Evolutionary conservation across 768 basidiomycete species (phyloP).

Genomic region (Leccinum subtestaceum): DNA sequence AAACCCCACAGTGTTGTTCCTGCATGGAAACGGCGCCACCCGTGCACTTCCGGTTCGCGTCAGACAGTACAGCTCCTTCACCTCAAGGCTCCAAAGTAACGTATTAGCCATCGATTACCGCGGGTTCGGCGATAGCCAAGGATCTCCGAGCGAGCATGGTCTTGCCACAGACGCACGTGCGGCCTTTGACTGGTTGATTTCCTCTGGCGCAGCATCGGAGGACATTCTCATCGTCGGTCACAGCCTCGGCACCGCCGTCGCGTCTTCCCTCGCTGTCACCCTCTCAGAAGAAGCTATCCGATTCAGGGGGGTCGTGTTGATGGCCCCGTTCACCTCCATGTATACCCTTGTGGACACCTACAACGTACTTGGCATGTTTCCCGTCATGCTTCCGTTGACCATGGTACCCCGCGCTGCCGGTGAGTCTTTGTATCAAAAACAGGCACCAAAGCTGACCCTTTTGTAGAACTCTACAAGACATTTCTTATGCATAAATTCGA

Average conservation of each 20-base stretch:
- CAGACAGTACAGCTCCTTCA: conserved; percentile 62
- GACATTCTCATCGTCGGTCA: conserved; percentile 80
- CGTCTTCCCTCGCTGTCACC: conserved; percentile 45
- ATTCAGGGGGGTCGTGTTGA: conserved; percentile 48
- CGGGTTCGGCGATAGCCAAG: conserved; percentile 86
- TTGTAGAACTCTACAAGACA: conserved; percentile 51
- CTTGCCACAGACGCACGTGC: conserved; percentile 69
- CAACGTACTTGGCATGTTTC: conserved; percentile 60
- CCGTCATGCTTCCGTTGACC: conserved; percentile 68
- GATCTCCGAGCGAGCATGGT: conserved; percentile 73
- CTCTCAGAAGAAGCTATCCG: conserved; percentile 44
- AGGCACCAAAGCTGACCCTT: neutral
- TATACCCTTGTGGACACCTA: conserved; percentile 65
- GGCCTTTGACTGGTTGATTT: conserved; percentile 75
- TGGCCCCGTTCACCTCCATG: conserved; percentile 59
- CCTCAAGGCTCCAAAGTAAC: conserved; percentile 66
- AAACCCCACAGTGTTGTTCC: conserved; percentile 80
- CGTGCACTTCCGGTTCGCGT: conserved; percentile 68
- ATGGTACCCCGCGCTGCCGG: conserved; percentile 59
- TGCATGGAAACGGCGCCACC: conserved; percentile 88
- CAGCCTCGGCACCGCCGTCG: conserved; percentile 85
- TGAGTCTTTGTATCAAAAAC: conserved; percentile 29
- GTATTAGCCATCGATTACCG: conserved; percentile 89
- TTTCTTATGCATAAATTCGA: conserved; percentile 59
- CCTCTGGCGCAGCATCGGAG: conserved; percentile 52